phyloP scores from a whole-genome alignment of 169 alveolate genomes.

The Eimeria maxima region DNA sequence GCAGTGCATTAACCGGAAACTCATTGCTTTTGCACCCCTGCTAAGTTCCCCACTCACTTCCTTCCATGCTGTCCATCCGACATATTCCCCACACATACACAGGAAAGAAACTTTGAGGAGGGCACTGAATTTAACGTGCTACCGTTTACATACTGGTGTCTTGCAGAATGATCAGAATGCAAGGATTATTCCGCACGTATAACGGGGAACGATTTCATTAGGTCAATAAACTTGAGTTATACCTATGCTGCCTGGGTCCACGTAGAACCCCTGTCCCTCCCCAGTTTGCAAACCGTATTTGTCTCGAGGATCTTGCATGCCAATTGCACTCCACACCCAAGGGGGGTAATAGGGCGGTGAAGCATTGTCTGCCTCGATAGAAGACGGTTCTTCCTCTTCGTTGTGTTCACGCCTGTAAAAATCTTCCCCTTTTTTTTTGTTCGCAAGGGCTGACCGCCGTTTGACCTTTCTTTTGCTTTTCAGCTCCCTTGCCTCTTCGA shows the following conservation, averaged over 20 bases:
- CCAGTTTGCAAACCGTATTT: neutral
- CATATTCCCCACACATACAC: neutral
- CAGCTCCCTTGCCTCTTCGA: conserved; percentile 15
- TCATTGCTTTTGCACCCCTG: neutral
- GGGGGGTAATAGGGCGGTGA: conserved; percentile 50
- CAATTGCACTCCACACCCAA: conserved; percentile 72
- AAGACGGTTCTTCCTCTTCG: neutral
- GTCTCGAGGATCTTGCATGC: conserved; percentile 39
- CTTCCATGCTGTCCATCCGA: neutral
- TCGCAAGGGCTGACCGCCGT: neutral
- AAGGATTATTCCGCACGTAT: neutral
- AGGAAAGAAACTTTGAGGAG: neutral
- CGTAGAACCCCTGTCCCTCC: neutral
- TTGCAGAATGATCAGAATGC: neutral
- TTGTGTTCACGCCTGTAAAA: neutral
- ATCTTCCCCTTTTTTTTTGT: neutral
- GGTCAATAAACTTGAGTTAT: neutral
- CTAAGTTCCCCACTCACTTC: neutral
- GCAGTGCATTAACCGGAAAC: neutral
- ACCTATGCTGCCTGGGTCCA: conserved; percentile 63
- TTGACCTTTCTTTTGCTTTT: neutral
- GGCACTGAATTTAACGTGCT: neutral
- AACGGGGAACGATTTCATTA: no score
- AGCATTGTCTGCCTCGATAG: neutral
- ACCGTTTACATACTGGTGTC: neutral